phyloP scores from a whole-genome alignment of 2,329 filamentous ascomycete genomes.

The Colletotrichum echinochloae region DNA sequence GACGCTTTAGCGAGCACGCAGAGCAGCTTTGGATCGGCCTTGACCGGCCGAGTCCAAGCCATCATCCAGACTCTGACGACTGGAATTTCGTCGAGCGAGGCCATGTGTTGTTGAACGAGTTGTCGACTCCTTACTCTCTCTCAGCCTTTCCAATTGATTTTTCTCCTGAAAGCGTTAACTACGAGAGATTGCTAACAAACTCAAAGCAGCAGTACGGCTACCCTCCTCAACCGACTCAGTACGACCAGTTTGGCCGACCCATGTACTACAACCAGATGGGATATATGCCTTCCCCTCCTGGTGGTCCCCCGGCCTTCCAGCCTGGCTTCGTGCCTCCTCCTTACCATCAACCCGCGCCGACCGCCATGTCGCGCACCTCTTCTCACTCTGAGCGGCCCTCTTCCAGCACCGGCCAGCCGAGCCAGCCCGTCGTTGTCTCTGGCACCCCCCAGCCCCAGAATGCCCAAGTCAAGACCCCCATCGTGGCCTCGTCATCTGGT shows the following conservation, averaged over 20 bases:
- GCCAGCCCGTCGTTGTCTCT: conserved; percentile 70
- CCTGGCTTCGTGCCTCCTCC: conserved; percentile 56
- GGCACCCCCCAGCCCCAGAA: conserved; percentile 73
- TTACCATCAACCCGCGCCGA: conserved; percentile 56
- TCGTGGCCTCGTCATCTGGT: conserved; percentile 54
- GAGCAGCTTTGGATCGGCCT: conserved; percentile 50
- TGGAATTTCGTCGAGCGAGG: conserved; percentile 46
- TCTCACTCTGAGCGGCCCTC: conserved; percentile 79
- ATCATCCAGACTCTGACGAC: conserved; percentile 26
- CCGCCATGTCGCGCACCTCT: conserved; percentile 83
- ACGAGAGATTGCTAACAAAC: conserved; percentile 79
- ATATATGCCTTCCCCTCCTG: conserved; percentile 58
- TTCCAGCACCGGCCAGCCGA: conserved; percentile 73
- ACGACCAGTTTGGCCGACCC: conserved; percentile 55
- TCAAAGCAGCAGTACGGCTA: conserved; percentile 75
- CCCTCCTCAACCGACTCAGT: conserved; percentile 56
- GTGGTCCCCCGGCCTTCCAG: conserved; percentile 57
- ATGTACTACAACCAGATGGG: conserved; percentile 60
- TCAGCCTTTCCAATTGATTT: conserved; percentile 64
- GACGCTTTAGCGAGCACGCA: conserved; percentile 61
- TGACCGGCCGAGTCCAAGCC: conserved; percentile 7
- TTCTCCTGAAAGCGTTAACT: conserved; percentile 76
- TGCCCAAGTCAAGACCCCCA: conserved; percentile 62
- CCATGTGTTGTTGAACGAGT: conserved; percentile 43
- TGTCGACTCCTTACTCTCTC: conserved; percentile 8